Conservation (phyloP, 139 green algal species). For the Auxenochlorella protothecoides region DNA sequence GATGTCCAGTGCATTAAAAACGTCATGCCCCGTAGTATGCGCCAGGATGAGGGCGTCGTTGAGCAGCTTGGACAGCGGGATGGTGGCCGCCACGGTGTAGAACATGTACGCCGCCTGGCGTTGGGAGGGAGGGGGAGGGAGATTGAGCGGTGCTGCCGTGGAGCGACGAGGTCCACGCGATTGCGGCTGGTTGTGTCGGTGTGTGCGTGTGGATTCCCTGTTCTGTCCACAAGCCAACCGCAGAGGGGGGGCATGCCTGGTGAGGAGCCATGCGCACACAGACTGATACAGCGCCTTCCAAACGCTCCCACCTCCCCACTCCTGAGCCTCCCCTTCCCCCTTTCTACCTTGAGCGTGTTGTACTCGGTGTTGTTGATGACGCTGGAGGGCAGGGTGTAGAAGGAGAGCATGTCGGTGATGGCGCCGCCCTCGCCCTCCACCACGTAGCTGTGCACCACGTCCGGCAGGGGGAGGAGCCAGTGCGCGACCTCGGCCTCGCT, state of each 20-base stretch:
- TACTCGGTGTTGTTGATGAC: slow-evolving; percentile 82
- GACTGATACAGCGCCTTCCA: no score
- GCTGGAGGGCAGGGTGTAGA: slow-evolving; percentile 88
- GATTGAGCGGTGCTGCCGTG: neutral
- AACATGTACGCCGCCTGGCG: slow-evolving; percentile 85
- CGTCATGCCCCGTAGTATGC: slow-evolving; percentile 68
- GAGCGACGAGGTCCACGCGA: no score
- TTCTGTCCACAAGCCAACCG: no score
- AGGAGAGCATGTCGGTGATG: slow-evolving; percentile 86
- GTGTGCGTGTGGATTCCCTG: no score
- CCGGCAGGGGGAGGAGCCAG: slow-evolving; percentile 50
- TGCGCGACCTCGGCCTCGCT: slow-evolving; percentile 79
- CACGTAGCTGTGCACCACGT: slow-evolving; percentile 84
- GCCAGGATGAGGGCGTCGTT: slow-evolving; percentile 81
- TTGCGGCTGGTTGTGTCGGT: no score
- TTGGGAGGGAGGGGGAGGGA: neutral
- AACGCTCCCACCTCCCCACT: no score
- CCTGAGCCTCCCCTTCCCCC: no score
- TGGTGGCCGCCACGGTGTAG: slow-evolving; percentile 66
- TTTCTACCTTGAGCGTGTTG: slow-evolving; percentile 46
- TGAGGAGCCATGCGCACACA: no score
- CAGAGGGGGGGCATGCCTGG: no score
- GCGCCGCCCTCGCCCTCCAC: slow-evolving; percentile 52
- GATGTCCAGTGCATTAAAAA: slow-evolving; percentile 98
- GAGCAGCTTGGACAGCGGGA: slow-evolving; percentile 49